Conservation (phyloP, 208 protist species). For the Acanthamoeba royreba region DNA sequence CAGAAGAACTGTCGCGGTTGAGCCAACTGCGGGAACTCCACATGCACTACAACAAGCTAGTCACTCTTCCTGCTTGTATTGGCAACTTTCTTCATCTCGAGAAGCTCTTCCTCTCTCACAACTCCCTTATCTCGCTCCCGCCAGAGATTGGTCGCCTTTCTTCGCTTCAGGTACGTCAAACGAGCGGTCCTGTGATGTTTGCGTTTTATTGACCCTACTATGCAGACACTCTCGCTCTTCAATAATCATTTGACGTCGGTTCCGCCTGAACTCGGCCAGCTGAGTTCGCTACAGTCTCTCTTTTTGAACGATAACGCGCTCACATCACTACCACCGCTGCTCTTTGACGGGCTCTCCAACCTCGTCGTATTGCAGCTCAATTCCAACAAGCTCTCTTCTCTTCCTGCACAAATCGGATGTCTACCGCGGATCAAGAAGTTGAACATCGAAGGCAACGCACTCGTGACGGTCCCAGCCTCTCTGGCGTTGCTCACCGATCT, state of each 20-base stretch:
- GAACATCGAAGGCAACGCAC: not conserved
- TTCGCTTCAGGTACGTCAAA: not conserved
- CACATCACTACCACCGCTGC: not conserved
- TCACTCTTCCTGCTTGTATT: not conserved
- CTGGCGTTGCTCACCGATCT: not conserved
- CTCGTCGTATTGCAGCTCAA: not conserved
- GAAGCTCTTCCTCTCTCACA: conserved; percentile 45
- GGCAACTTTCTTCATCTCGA: not conserved
- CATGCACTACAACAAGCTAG: conserved; percentile 10
- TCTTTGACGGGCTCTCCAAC: not conserved
- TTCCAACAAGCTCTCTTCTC: not conserved
- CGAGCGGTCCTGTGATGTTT: not conserved
- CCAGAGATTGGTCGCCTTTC: conserved; percentile 1
- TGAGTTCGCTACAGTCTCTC: not conserved
- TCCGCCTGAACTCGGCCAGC: not conserved
- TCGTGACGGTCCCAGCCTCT: not conserved
- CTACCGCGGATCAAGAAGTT: not conserved
- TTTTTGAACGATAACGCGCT: conserved; percentile 28
- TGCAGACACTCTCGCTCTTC: not conserved
- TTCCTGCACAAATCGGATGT: not conserved
- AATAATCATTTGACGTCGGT: conserved; percentile 7
- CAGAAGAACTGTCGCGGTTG: not conserved
- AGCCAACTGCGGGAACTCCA: conserved; percentile 4
- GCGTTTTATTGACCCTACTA: not conserved
- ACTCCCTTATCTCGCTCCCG: not conserved